Conservation (phyloP, 768 basidiomycete genomes). For the Pulveroboletus ravenelii region DNA sequence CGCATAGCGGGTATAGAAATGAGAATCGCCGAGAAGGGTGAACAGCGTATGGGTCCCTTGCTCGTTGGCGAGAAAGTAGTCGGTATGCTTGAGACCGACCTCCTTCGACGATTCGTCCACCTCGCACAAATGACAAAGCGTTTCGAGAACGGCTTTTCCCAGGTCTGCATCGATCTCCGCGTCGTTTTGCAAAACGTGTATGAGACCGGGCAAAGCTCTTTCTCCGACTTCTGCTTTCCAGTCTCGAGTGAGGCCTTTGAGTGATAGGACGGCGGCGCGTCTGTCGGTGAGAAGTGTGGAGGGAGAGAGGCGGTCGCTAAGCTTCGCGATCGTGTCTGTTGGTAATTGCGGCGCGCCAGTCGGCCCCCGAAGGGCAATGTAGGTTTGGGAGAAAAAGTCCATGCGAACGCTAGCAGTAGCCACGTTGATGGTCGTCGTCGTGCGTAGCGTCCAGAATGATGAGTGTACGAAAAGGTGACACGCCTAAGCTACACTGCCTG, state of each 20-base stretch:
- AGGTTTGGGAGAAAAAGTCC: conserved; percentile 85
- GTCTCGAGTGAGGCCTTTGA: conserved; percentile 90
- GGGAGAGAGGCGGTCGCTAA: conserved; percentile 89
- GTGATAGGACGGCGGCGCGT: conserved; percentile 85
- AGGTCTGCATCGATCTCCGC: conserved; percentile 89
- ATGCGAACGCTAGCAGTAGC: conserved; percentile 32
- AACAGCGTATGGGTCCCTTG: conserved; percentile 73
- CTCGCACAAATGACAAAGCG: conserved; percentile 81
- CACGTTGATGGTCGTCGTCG: background rate
- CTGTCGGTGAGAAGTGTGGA: conserved; percentile 86
- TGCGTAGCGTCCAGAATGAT: background rate
- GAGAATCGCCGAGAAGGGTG: conserved; percentile 63
- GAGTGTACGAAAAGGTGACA: conserved; percentile 1
- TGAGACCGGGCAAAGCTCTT: conserved; percentile 67
- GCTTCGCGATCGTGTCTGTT: conserved; percentile 77
- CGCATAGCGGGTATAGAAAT: conserved; percentile 83
- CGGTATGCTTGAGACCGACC: conserved; percentile 80
- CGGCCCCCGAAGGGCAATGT: conserved; percentile 80
- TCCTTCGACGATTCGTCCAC: conserved; percentile 55
- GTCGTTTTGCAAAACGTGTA: conserved; percentile 81
- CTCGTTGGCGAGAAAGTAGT: conserved; percentile 68
- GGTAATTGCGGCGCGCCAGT: conserved; percentile 81
- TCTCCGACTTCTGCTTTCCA: conserved; percentile 87
- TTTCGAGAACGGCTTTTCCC: conserved; percentile 90
- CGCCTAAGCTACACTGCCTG: background rate